Conservation (phyloP, 139 green algal genomes). For the Dunaliella sp. region DNA sequence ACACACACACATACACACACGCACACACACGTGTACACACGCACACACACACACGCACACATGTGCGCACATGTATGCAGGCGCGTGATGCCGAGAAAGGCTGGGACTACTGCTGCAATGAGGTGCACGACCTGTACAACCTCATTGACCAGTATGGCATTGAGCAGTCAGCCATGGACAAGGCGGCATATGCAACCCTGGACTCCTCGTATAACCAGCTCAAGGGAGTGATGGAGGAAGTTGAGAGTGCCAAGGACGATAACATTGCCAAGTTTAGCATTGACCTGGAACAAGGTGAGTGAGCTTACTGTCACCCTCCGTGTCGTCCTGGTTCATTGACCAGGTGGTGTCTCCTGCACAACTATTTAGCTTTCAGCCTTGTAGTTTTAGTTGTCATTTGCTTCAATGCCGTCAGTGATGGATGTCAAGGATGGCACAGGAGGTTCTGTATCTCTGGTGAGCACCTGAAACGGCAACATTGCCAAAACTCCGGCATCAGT, state of each 20-base stretch:
- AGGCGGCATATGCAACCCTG: conserved; percentile 71
- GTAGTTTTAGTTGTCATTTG: too few species aligned
- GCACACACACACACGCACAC: not conserved
- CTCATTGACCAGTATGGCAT: conserved; percentile 75
- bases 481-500: too few species aligned
- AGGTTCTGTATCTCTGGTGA: too few species aligned
- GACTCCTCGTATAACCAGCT: conserved; percentile 61
- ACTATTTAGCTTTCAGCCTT: not conserved
- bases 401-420: too few species aligned
- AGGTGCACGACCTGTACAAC: conserved; percentile 63
- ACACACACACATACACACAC: conserved; percentile 11
- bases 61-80: not conserved
- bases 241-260: conserved; percentile 63
- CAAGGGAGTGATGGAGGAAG: conserved; percentile 64
- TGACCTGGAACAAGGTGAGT: conserved; percentile 58
- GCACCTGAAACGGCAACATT: too few species aligned
- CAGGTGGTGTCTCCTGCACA: not conserved
- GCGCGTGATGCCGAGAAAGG: conserved; percentile 31
- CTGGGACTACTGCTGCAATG: conserved; percentile 43
- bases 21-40: not conserved
- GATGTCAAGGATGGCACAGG: too few species aligned
- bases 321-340: not conserved
- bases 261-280: conserved; percentile 62
- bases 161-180: conserved; percentile 62
- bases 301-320: too few species aligned